Conservation (phyloP, 495 filamentous ascomycete species). For the Aspergillus nanangensis region DNA sequence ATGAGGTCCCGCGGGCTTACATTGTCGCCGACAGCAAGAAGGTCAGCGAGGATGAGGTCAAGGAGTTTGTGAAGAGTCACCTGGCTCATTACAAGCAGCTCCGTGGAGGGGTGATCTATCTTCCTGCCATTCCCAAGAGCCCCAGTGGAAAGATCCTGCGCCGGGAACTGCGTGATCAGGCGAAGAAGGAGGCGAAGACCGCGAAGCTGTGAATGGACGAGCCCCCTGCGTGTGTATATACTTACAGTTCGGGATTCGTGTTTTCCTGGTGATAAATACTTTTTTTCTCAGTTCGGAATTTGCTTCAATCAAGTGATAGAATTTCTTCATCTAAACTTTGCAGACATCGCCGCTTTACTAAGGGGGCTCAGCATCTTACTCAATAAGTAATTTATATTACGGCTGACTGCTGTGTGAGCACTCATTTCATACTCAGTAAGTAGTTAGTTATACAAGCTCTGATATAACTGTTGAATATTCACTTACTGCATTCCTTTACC, state of each 20-base stretch:
- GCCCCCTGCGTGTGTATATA: too few relatives aligned
- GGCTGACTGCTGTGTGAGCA: too few relatives aligned
- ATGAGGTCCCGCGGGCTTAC: slow-evolving; percentile 73
- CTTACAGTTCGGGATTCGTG: too few relatives aligned
- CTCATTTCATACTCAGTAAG: too few relatives aligned
- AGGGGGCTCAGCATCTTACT: background rate
- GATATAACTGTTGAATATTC: too few relatives aligned
- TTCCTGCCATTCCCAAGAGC: slow-evolving; percentile 14
- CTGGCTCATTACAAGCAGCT: slow-evolving; percentile 17
- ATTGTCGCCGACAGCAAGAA: slow-evolving; percentile 52
- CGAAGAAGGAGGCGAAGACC: slow-evolving; percentile 10
- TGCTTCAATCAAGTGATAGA: too few relatives aligned
- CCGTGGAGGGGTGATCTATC: slow-evolving; percentile 14
- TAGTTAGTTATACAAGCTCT: too few relatives aligned
- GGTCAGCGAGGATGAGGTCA: slow-evolving; percentile 22
- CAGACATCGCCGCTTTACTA: background rate
- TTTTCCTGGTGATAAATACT: too few relatives aligned
- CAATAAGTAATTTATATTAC: background rate
- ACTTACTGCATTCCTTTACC: too few relatives aligned
- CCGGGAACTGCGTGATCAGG: slow-evolving; percentile 12
- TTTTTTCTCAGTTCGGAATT: too few relatives aligned
- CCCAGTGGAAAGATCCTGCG: slow-evolving; percentile 17
- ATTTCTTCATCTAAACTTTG: too few relatives aligned
- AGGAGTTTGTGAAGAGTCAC: slow-evolving; percentile 25
- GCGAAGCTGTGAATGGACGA: slow-evolving; percentile 10